A percentile compares a stretch with the other conserved stretches of the same genome.
Evolutionary conservation across 2,329 filamentous ascomycete species (phyloP).

Genomic region (Mariannaea sp.): DNA sequence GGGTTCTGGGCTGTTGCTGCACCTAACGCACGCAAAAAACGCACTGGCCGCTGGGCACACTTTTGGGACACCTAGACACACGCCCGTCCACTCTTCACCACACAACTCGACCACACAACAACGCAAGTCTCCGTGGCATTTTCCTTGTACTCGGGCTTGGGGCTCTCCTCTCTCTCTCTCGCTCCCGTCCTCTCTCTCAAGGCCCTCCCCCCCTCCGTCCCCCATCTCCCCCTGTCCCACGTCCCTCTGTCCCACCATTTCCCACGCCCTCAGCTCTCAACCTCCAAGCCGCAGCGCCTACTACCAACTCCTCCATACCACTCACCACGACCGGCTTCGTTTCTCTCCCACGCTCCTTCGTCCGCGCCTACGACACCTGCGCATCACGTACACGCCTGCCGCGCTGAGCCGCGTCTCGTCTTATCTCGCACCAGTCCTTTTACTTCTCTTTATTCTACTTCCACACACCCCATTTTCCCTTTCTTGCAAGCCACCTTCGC

Average conservation of each 20-base stretch:
- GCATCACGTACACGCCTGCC: constrained; percentile 28
- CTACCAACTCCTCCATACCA: constrained; percentile 35
- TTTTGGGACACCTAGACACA: too few relatives aligned
- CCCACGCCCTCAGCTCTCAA: constrained; percentile 33
- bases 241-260: constrained; percentile 4
- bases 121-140: neutral
- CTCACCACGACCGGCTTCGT: constrained; percentile 39
- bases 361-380: constrained; percentile 18
- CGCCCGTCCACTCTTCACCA: neutral
- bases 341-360: constrained; percentile 39
- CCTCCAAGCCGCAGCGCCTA: constrained; percentile 30
- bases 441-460: constrained; percentile 23
- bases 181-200: too few relatives aligned
- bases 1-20: constrained; percentile 5
- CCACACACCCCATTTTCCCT: constrained; percentile 8
- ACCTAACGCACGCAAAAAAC: neutral
- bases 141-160: neutral
- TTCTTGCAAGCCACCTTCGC: constrained; percentile 18
- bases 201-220: too few relatives aligned
- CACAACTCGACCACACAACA: neutral
- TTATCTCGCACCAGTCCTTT: constrained; percentile 25
- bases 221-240: too few relatives aligned
- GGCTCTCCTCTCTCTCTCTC: constrained; percentile 19
- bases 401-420: constrained; percentile 36
- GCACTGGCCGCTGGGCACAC: constrained; percentile 7